Conservation (phyloP, 1,284 basidiomycete genomes). For the Ganoderma boninense region DNA sequence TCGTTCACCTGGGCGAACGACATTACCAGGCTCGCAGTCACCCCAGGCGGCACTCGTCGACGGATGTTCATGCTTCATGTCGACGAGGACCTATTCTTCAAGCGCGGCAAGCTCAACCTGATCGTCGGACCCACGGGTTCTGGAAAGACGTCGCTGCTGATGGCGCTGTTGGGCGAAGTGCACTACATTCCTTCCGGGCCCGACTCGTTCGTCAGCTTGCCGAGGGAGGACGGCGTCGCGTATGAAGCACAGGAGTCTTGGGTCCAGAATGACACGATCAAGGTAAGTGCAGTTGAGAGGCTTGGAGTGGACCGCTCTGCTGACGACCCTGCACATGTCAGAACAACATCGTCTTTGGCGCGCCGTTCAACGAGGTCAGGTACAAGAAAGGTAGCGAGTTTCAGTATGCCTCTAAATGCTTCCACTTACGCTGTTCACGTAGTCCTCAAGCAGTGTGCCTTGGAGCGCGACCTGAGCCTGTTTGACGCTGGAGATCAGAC, state of each 20-base stretch:
- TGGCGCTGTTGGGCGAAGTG: slow-evolving; percentile 72
- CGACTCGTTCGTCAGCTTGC: slow-evolving; percentile 71
- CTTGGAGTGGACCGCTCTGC: too few relatives aligned
- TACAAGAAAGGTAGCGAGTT: slow-evolving; percentile 49
- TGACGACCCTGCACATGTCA: slow-evolving; percentile 9
- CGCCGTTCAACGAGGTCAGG: slow-evolving; percentile 50
- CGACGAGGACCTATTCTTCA: slow-evolving; percentile 65
- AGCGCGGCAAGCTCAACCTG: slow-evolving; percentile 65
- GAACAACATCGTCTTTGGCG: slow-evolving; percentile 56
- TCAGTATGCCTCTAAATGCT: slow-evolving; percentile 17
- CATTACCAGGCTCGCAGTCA: slow-evolving; percentile 33
- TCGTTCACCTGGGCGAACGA: slow-evolving; percentile 51
- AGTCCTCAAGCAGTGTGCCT: slow-evolving; percentile 70
- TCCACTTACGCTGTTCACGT: slow-evolving; percentile 42
- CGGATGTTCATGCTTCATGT: slow-evolving; percentile 58
- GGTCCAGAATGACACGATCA: slow-evolving; percentile 67
- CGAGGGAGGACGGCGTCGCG: slow-evolving; percentile 69
- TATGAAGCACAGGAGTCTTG: slow-evolving; percentile 84
- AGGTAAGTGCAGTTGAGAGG: slow-evolving; percentile 34
- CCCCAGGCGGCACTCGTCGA: slow-evolving; percentile 34
- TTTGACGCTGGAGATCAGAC: slow-evolving; percentile 80
- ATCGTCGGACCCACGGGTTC: slow-evolving; percentile 70
- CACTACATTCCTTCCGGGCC: slow-evolving; percentile 61
- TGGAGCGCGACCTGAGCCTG: slow-evolving; percentile 68
- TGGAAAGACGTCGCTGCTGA: slow-evolving; percentile 59